Evolutionary conservation across 2,329 filamentous ascomycete genomes (phyloP), one percentile per base, ranked within the genome.

Genomic region (Paraconiothyrium sp.): DNA sequence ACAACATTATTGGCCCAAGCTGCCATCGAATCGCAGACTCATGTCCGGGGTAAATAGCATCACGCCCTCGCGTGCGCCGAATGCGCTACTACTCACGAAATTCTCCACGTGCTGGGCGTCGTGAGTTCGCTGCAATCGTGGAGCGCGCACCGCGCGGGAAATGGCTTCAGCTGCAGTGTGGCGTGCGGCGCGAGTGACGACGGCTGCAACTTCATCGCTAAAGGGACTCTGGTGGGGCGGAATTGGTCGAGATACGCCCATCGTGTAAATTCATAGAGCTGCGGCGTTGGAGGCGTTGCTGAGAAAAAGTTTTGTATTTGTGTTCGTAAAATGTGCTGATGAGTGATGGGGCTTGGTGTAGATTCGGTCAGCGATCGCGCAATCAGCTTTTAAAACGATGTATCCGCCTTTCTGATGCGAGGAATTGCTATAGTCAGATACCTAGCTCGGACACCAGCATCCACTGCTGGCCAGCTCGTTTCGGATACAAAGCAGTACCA

Each of bases 11-110:
- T 35, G 27, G 48, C 48, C 48, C 30, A 50, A 50, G 48, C 47
- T 49, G 47, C 46, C 46, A 30, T 48, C 46, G 24, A 27, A 30
- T 48, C 24, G 46, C 24, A 30, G 24, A 48, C 22, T 11, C 3
- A 49, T 30, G 8, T 16, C n/a, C 48, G 48, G 7, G 48, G 35
- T n/a, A 34, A 35, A 50, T 9, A 11, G 22, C 30, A 20, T 34
- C 32, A 30, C 30, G 48, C 30, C 32, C 32, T 50, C 30, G 30
- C 30, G 48, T 50, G 32, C 48, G 16, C 48, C 48, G 48, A 50
- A 50, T 50, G n/a, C 48, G 9, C 32, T 35, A 20, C 48, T 34
- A 30, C 10, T 11, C 24, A 16, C 30, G 32, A 34, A 14, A 22
- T 10, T 20, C n/a, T 16, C 48, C n/a, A 4, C n/a, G 30, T 34